Base-by-base conservation (phyloP, 23 red algal genomes). In the Gracilariopsis chorda region DNA sequence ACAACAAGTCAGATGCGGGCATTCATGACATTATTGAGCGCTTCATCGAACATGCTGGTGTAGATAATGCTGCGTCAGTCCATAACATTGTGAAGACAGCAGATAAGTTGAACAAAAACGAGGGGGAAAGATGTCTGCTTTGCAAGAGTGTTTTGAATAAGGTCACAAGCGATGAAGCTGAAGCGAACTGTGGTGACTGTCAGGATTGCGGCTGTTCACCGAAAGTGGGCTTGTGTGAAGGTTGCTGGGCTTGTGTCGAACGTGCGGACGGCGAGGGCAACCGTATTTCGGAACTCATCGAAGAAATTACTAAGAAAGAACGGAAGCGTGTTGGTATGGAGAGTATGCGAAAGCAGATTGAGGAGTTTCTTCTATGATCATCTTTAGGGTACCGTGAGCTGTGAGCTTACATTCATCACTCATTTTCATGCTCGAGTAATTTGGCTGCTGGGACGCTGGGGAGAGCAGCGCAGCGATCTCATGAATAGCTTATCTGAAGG, bases 21-120 rank as follows among this genome's bases (percentile, higher is more conserved):
- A 43, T 87, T 35, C 82, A 70, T n/a, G 25, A 7, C 11, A 35
- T 58, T 4, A 28, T 47, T 21, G 21, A 73, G 25, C 59, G 82
- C 14, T 87, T 87, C 47, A 47, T 87, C 19, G 34, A 63, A 16
- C 62, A 53, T 37, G 65, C 60, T 1, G 82, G n/a, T 2, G 61
- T 36, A 8, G 82, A 70, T 62, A 87, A 87, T 47, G 16, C 41
- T 1, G 65, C 62, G 3, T 64, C 52, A 1, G 82, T 87, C 7
- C 82, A 87, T 51, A 87, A 87, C 47, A 48, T 87, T 32, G 82
- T 87, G 12, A 34, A 62, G 20, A 63, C 60, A 8, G 82, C 82
- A 27, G 64, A 63, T 5, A 70, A 74, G 44, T 74, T 87, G 25
- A 29, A 46, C 52, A 48, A 71, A 34, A 51, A 1, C 1, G 48